phyloP scores from a whole-genome alignment of 2,329 filamentous ascomycete species.

The Zasmidium citrigriseum region DNA sequence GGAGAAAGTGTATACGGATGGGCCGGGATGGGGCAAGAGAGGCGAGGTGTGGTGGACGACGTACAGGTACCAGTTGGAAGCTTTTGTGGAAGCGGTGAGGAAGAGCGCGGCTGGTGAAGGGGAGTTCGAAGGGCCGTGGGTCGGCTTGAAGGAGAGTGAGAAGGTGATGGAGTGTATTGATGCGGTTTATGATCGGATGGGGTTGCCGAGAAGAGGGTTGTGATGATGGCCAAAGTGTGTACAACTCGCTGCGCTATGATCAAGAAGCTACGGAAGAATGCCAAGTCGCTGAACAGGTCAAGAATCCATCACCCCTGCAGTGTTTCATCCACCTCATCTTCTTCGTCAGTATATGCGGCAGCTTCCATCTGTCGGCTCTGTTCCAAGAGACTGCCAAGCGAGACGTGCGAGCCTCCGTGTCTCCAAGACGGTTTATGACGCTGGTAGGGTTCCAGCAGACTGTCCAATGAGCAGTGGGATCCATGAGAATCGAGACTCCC shows the following conservation, averaged over 20 bases:
- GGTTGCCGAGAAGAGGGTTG: constrained; percentile 17
- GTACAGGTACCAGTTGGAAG: constrained; percentile 39
- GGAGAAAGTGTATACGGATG: constrained; percentile 11
- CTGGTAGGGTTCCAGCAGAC: background rate
- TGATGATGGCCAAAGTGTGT: background rate
- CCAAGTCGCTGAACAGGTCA: background rate
- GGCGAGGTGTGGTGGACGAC: constrained; percentile 36
- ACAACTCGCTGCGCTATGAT: background rate
- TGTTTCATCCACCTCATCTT: background rate
- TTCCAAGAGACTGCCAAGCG: background rate
- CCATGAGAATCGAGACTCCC: constrained; percentile 9
- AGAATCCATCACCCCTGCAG: background rate
- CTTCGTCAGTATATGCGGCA: background rate
- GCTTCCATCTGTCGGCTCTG: background rate
- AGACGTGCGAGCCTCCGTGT: background rate
- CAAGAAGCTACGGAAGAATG: background rate
- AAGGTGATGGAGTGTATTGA: constrained; percentile 40
- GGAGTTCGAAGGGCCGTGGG: constrained; percentile 23
- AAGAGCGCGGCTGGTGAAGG: constrained; percentile 26
- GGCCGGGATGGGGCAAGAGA: constrained; percentile 15
- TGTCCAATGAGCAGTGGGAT: constrained; percentile 4
- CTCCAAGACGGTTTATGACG: background rate
- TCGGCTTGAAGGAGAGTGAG: constrained; percentile 37
- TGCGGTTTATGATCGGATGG: constrained; percentile 36
- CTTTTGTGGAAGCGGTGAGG: constrained; percentile 38